Conservation (phyloP, 2,329 filamentous ascomycete species). For the Aspergillus sp. region DNA sequence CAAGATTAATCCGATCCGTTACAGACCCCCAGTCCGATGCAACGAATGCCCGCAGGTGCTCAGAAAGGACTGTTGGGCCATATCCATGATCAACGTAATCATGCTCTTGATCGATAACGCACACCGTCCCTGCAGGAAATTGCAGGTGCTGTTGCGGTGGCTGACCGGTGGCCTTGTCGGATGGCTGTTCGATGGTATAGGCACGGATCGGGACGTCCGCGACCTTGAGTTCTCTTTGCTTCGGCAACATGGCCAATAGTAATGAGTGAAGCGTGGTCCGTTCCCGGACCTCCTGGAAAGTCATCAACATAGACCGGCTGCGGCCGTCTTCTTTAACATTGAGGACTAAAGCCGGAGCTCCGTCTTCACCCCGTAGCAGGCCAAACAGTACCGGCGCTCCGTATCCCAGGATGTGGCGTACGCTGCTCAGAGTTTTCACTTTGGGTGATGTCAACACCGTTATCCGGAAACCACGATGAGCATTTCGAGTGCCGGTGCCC, state of each 20-base stretch:
- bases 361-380: conserved; percentile 70
- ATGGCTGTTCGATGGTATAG: conserved; percentile 60
- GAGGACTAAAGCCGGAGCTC: conserved; percentile 67
- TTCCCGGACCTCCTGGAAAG: conserved; percentile 72
- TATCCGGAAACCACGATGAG: conserved; percentile 78
- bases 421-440: conserved; percentile 73
- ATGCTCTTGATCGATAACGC: conserved; percentile 70
- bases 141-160: conserved; percentile 34
- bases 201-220: conserved; percentile 66
- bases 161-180: conserved; percentile 30
- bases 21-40: conserved; percentile 75
- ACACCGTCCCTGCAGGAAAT: conserved; percentile 38
- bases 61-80: conserved; percentile 70
- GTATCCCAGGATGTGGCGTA: conserved; percentile 68
- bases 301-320: conserved; percentile 71
- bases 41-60: conserved; percentile 71
- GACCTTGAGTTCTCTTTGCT: conserved; percentile 67
- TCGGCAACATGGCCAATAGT: conserved; percentile 69
- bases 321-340: conserved; percentile 66
- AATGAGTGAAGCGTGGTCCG: conserved; percentile 70
- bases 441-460: conserved; percentile 74
- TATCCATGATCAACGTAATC: conserved; percentile 55
- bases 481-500: conserved; percentile 68
- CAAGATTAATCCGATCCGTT: conserved; percentile 79
- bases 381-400: conserved; percentile 73